Evolutionary conservation across 2,329 filamentous ascomycete species (phyloP).

Genomic region (Ophiostoma pallidulum): DNA sequence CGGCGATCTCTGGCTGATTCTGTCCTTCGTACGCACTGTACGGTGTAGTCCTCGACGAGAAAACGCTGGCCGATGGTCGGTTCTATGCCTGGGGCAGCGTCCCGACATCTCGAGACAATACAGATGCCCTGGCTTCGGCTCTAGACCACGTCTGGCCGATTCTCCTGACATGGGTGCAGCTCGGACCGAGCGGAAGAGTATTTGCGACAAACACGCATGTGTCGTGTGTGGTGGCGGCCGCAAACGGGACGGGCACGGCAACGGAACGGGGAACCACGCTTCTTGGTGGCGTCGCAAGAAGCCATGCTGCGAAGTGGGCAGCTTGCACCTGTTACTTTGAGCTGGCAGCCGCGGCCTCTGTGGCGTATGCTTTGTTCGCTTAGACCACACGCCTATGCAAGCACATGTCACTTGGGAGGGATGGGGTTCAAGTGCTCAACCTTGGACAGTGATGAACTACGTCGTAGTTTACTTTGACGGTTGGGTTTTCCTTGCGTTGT

Average conservation of each 20-base stretch:
- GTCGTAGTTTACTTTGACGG: too few species aligned
- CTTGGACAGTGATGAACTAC: too few species aligned
- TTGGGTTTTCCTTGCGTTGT: too few species aligned
- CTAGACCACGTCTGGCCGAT: slow-evolving; percentile 8
- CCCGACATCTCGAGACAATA: background rate
- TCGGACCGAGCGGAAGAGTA: background rate
- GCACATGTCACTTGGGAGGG: background rate
- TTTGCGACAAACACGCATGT: slow-evolving; percentile 7
- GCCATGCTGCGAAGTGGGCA: too few species aligned
- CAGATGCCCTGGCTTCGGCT: background rate
- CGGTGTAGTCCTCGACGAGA: slow-evolving; percentile 2
- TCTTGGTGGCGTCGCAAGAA: background rate
- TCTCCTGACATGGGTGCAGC: slow-evolving; percentile 8
- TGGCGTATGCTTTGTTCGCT: slow-evolving; percentile 1
- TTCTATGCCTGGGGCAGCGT: slow-evolving; percentile 9
- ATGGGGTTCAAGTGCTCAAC: too few species aligned
- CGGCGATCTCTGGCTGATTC: background rate
- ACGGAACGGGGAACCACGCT: slow-evolving; percentile 4
- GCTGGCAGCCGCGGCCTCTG: background rate
- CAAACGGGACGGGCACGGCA: background rate
- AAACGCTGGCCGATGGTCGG: slow-evolving; percentile 1
- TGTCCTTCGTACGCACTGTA: too few species aligned
- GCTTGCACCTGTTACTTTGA: background rate
- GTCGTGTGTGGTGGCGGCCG: slow-evolving; percentile 2
- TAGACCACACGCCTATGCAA: too few species aligned